These are phyloP conservation scores for Penicillium macrosclerotiorum DNA, from an alignment of 495 filamentous ascomycete species.

Conservation along the genomic window DNA sequence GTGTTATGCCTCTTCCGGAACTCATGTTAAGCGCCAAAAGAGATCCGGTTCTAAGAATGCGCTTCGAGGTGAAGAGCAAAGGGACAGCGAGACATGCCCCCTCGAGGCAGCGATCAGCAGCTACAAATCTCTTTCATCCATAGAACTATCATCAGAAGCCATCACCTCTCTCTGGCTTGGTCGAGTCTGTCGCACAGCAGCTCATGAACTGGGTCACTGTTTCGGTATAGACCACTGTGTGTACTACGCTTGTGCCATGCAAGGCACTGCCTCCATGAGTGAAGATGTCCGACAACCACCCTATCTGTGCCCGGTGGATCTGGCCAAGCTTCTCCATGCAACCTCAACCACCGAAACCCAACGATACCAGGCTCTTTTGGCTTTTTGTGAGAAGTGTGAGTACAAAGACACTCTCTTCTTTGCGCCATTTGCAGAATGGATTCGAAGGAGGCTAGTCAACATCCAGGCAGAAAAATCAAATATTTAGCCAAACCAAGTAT, in stretches of 20 bases:
- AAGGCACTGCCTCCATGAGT: slow-evolving; percentile 55
- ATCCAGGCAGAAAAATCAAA: background rate
- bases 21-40: background rate
- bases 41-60: background rate
- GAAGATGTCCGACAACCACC: slow-evolving; percentile 68
- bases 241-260: slow-evolving; percentile 71
- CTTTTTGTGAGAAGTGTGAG: slow-evolving; percentile 37
- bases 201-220: slow-evolving; percentile 67
- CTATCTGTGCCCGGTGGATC: slow-evolving; percentile 63
- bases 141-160: background rate
- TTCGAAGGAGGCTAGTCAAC: background rate
- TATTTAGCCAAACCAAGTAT: no score
- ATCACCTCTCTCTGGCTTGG: slow-evolving; percentile 50
- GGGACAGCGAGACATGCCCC: no score
- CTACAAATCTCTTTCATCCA: slow-evolving; percentile 2
- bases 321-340: slow-evolving; percentile 51
- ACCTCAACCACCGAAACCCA: slow-evolving; percentile 24
- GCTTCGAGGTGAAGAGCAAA: background rate
- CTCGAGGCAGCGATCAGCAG: slow-evolving; percentile 8
- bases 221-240: slow-evolving; percentile 63
- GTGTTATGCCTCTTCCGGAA: slow-evolving; percentile 15
- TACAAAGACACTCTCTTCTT: slow-evolving; percentile 12
- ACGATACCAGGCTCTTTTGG: slow-evolving; percentile 41
- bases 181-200: slow-evolving; percentile 54
- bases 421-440: slow-evolving; percentile 23